phyloP scores from a whole-genome alignment of 2,329 filamentous ascomycete genomes.

The Plectosphaerella cucumerina region DNA sequence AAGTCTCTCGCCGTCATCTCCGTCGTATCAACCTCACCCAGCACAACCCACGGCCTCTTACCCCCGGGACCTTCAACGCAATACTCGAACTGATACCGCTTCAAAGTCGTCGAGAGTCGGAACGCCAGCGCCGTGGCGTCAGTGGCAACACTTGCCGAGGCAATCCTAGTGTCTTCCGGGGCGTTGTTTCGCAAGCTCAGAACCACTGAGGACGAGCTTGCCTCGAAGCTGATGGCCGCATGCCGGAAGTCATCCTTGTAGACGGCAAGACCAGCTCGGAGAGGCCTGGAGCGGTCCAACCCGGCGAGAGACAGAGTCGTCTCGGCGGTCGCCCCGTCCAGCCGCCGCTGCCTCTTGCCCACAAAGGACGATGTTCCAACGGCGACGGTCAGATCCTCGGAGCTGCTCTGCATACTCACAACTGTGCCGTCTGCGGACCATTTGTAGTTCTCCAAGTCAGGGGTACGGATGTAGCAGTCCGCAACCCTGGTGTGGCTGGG shows the following conservation, averaged over 20 bases:
- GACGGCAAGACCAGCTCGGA: conserved; percentile 2
- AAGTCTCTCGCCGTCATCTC: conserved; percentile 27
- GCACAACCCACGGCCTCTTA: not conserved
- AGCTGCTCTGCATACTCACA: not conserved
- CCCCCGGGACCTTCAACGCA: not conserved
- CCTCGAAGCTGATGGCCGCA: not conserved
- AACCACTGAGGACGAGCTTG: not conserved
- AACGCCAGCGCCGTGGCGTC: not conserved
- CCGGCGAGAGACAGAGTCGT: not conserved
- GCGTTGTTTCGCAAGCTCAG: conserved; percentile 1
- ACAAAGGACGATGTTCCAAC: conserved; percentile 5
- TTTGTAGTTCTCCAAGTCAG: not conserved
- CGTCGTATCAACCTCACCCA: conserved; percentile 15
- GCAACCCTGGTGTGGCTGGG: not conserved
- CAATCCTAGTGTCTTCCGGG: not conserved
- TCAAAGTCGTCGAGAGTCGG: not conserved
- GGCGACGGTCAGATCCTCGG: conserved; percentile 1
- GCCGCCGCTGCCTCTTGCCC: conserved; percentile 4
- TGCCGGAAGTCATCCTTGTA: conserved; percentile 8
- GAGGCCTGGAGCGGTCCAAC: not conserved
- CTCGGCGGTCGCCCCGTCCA: not conserved
- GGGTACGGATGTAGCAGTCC: conserved; percentile 6
- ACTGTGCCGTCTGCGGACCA: not conserved
- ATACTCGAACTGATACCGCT: conserved; percentile 1
- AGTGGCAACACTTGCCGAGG: not conserved